Base-by-base conservation (phyloP, 75 land plant genomes). In the Pinus albicaulis region DNA sequence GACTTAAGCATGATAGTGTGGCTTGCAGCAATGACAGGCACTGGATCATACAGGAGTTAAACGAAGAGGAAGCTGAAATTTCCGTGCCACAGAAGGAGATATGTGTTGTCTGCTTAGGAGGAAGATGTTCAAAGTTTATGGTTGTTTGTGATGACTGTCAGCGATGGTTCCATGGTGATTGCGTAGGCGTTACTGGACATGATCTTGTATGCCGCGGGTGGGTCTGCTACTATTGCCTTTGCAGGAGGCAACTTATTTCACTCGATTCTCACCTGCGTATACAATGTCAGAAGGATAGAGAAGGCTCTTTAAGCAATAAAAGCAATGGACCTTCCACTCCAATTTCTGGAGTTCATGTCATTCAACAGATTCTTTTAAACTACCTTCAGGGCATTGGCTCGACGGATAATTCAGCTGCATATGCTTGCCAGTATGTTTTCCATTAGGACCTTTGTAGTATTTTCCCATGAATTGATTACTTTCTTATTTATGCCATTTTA, bases 341-440 rank as follows among this genome's bases (percentile, higher is more conserved):
- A 61, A 78, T 89, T 59, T 64, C 81, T 44, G 85, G 86, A 77
- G 36, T 84, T 61, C 92, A 85, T 78, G 79, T 95, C 70, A 68
- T 93, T 72, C 96, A 95, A 63, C 99, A 98, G 66, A 86, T 88
- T 80, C 89, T 98, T 20, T 76, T 98, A 79, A 95, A 95, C 80
- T 93, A 88, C 60, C 92, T 98, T 17, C 91, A 82, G 61, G 96
- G 87, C 77, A 53, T 82, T 81, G 87, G 86, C 44, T 81, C 85
- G 36, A 60, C 83, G 60, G 99, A 95, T 78, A 90, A 87, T 79
- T 73, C 78, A 7, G 87, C 92, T 79, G 76, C 86, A 23, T 93
- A 82, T 86, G 87, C 91, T 72, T 86, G 91, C 57, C 87, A 96
- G 99, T 98, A 55, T 41, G 90, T 82, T 20, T 3, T 72, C 57